phyloP scores from a whole-genome alignment of 2,329 filamentous ascomycete species.

The Zymoseptoria brevis region DNA sequence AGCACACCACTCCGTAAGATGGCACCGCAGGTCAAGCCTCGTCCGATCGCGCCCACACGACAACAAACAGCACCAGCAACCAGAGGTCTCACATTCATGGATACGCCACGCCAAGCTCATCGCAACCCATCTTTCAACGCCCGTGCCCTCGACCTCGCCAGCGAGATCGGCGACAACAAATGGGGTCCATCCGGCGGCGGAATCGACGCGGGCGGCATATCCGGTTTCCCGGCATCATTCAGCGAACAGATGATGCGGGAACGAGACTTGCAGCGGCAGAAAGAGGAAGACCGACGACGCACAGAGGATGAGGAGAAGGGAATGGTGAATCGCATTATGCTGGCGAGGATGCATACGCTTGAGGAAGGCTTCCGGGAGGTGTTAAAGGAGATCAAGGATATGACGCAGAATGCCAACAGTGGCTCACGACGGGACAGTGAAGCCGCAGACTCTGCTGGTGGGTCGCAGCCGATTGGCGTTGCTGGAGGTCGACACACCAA shows the following conservation, averaged over 20 bases:
- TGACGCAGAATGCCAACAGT: constrained; percentile 18
- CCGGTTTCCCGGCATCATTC: constrained; percentile 30
- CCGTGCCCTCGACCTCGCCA: constrained; percentile 57
- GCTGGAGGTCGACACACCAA: constrained; percentile 1
- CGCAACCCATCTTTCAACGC: constrained; percentile 58
- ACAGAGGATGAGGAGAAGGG: constrained; percentile 52
- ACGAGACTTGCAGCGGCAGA: constrained; percentile 45
- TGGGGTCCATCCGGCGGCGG: constrained; percentile 54
- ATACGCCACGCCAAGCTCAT: constrained; percentile 19
- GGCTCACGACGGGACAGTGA: constrained; percentile 24
- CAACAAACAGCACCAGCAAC: constrained; percentile 22
- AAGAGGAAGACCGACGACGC: constrained; percentile 31
- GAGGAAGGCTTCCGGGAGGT: constrained; percentile 82
- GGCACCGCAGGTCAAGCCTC: constrained; percentile 37
- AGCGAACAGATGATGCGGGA: constrained; percentile 43
- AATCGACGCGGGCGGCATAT: constrained; percentile 26
- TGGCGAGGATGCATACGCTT: constrained; percentile 85
- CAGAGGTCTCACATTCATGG: constrained; percentile 20
- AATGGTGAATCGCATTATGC: constrained; percentile 69
- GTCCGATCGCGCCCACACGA: constrained; percentile 48
- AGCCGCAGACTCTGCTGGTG: constrained; percentile 14
- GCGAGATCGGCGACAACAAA: constrained; percentile 58
- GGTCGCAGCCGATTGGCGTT: background rate
- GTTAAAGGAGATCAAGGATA: constrained; percentile 30
- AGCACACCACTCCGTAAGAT: constrained; percentile 9